Evolutionary conservation across 1,284 basidiomycete species (phyloP).

Genomic region (Tilletia indica): DNA sequence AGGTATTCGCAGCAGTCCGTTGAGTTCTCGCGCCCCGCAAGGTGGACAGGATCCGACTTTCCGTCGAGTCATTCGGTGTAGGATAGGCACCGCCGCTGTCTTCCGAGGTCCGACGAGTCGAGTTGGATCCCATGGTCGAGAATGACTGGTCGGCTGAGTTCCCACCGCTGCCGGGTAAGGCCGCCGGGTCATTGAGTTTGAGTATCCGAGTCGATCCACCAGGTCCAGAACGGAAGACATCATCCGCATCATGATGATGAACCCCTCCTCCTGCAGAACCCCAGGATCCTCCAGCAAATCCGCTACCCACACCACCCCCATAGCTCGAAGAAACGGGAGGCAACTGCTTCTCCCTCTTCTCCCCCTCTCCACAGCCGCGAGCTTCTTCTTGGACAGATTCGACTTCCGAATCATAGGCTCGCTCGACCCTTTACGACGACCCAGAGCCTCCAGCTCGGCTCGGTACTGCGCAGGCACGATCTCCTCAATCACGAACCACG

Average conservation of each 20-base stretch:
- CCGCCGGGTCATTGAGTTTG: slow-evolving; percentile 29
- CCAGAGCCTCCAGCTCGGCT: slow-evolving; percentile 37
- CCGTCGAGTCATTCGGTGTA: background rate
- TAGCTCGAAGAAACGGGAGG: no score
- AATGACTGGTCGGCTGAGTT: background rate
- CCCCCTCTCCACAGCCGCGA: slow-evolving; percentile 17
- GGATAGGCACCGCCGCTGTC: background rate
- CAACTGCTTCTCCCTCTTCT: slow-evolving; percentile 21
- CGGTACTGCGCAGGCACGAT: slow-evolving; percentile 50
- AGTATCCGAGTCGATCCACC: slow-evolving; percentile 42
- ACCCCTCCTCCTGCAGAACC: no score
- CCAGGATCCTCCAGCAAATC: no score
- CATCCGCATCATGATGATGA: slow-evolving; percentile 21
- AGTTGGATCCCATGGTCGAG: background rate
- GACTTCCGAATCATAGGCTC: slow-evolving; percentile 51
- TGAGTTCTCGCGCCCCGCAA: slow-evolving; percentile 31
- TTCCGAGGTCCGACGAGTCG: slow-evolving; percentile 2
- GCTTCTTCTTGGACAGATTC: slow-evolving; percentile 42
- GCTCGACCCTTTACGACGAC: slow-evolving; percentile 31
- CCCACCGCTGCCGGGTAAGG: background rate
- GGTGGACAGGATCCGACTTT: slow-evolving; percentile 28
- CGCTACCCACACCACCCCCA: no score
- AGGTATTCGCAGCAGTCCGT: background rate
- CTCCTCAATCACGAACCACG: slow-evolving; percentile 54
- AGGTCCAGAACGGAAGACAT: slow-evolving; percentile 36